phyloP scores from a whole-genome alignment of 2,329 filamentous ascomycete species.

The Pyrenophora seminiperda region DNA sequence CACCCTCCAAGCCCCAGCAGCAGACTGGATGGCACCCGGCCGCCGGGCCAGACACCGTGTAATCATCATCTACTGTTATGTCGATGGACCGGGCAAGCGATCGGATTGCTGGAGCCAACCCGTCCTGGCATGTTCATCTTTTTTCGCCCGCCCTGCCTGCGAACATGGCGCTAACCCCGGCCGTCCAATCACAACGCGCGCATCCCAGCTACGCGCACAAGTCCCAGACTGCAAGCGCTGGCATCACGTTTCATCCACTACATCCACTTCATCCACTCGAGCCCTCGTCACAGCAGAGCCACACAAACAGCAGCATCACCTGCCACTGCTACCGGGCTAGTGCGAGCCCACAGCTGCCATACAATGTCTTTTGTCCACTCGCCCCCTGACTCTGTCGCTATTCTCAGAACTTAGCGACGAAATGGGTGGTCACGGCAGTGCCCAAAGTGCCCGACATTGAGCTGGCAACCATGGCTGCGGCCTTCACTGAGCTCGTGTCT shows the following conservation, averaged over 20 bases:
- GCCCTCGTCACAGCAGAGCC: constrained; percentile 33
- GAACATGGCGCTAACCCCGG: constrained; percentile 23
- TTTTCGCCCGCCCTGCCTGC: constrained; percentile 25
- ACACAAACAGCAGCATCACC: constrained; percentile 34
- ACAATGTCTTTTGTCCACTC: constrained; percentile 39
- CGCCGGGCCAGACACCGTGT: constrained; percentile 41
- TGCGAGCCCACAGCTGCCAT: constrained; percentile 16
- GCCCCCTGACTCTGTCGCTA: constrained; percentile 36
- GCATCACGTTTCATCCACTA: constrained; percentile 38
- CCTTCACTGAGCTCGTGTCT: constrained; percentile 17
- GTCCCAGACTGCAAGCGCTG: constrained; percentile 39
- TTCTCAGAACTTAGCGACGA: constrained; percentile 34
- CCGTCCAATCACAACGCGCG: constrained; percentile 41
- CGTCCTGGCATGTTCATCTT: constrained; percentile 24
- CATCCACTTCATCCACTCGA: constrained; percentile 41
- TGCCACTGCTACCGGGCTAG: constrained; percentile 34
- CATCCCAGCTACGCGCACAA: constrained; percentile 13
- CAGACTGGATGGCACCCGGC: constrained; percentile 31
- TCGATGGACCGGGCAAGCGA: constrained; percentile 15
- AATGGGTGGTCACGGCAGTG: constrained; percentile 19
- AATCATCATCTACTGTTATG: constrained; percentile 43
- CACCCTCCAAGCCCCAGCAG: constrained; percentile 30
- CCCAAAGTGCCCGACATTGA: constrained; percentile 9
- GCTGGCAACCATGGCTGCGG: constrained; percentile 19
- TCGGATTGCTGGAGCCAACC: constrained; percentile 18